Percentiles rank a stretch among this genome's conserved stretches.
Conservation (phyloP, 2,329 filamentous ascomycete species). For the Raffaelea arxii region DNA sequence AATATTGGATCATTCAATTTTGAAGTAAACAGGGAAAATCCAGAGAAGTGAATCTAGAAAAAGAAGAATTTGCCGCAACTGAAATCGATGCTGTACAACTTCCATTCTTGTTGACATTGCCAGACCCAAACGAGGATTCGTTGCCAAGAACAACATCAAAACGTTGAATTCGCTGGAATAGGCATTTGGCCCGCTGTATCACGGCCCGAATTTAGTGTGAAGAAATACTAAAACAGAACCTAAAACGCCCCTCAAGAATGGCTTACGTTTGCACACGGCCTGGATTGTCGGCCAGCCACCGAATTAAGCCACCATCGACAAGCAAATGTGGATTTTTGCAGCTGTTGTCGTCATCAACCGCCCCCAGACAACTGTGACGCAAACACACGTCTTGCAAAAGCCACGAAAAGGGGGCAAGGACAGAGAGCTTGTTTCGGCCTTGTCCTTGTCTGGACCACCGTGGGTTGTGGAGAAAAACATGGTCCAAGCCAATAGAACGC, state of each 20-base stretch:
- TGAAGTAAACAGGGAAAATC: no score
- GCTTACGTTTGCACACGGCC: not conserved
- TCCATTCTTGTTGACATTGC: no score
- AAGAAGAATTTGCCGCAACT: no score
- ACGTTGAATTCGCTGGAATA: no score
- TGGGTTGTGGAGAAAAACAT: no score
- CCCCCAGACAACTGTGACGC: not conserved
- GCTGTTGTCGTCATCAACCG: not conserved
- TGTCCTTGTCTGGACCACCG: not conserved
- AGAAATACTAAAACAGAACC: not conserved
- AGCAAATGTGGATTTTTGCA: not conserved
- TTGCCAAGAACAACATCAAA: no score
- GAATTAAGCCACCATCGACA: not conserved
- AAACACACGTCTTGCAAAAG: not conserved
- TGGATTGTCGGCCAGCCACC: not conserved
- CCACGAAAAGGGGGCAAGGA: not conserved
- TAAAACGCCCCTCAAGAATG: not conserved
- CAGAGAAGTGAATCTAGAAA: no score
- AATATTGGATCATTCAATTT: no score
- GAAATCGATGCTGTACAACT: no score
- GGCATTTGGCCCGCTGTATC: no score
- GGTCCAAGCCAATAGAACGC: not conserved
- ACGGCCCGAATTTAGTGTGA: no score
- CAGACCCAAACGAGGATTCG: no score
- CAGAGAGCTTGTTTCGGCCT: not conserved